phyloP scores from a whole-genome alignment of 306 rosid species.

The Cucurbita pepo region DNA sequence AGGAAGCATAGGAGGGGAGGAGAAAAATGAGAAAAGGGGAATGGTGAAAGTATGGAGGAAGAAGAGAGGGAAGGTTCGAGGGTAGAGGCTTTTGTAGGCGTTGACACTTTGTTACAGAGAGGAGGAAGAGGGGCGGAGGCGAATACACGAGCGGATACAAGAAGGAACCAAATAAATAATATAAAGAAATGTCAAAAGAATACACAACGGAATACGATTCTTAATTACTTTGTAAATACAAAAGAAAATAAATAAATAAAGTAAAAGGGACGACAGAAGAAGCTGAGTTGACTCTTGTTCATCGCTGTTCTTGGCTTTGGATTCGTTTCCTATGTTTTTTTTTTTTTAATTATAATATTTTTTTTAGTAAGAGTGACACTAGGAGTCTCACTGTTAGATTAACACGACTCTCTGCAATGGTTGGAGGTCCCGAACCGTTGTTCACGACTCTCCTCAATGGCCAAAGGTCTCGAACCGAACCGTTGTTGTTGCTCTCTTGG shows the following conservation, averaged over 20 bases:
- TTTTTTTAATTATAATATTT: no score
- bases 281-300: conserved; percentile 60
- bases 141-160: conserved; percentile 8
- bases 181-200: not conserved
- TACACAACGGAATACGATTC: not conserved
- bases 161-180: not conserved
- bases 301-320: conserved; percentile 28
- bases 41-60: conserved; percentile 9
- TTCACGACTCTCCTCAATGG: no score
- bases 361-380: no score
- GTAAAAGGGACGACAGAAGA: conserved; percentile 2
- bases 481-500: no score
- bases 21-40: not conserved
- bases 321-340: conserved; percentile 22
- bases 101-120: conserved; percentile 23
- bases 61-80: conserved; percentile 57
- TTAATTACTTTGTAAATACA: not conserved
- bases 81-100: conserved; percentile 28
- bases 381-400: no score
- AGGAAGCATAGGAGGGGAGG: not conserved
- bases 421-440: no score
- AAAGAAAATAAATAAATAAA: not conserved
- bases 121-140: not conserved
- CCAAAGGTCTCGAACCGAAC: no score
- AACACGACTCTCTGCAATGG: no score